Evolutionary conservation across 1,284 basidiomycete species (phyloP).

Genomic region (Boletus calvinii): DNA sequence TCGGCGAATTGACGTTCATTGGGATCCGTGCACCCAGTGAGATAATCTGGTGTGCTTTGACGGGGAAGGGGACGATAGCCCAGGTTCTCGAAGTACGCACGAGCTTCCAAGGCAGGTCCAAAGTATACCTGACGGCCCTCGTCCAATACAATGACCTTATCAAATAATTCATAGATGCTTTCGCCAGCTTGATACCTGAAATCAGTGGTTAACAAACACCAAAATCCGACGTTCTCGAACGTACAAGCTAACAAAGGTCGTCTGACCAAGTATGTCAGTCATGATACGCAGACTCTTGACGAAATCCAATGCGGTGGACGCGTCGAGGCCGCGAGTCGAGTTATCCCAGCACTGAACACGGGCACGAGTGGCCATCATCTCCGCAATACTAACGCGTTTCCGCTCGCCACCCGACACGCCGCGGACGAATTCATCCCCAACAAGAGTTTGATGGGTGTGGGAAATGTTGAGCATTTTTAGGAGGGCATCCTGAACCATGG

Average conservation of each 20-base stretch:
- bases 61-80: slow-evolving; percentile 75
- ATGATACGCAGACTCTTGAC: slow-evolving; percentile 70
- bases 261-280: slow-evolving; percentile 75
- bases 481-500: slow-evolving; percentile 58
- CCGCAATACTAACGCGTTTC: slow-evolving; percentile 85
- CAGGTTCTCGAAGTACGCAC: slow-evolving; percentile 74
- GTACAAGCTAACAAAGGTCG: slow-evolving; percentile 76
- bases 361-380: slow-evolving; percentile 80
- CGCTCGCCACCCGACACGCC: slow-evolving; percentile 87
- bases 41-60: slow-evolving; percentile 78
- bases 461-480: slow-evolving; percentile 80
- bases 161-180: slow-evolving; percentile 74
- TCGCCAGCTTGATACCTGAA: slow-evolving; percentile 81
- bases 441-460: slow-evolving; percentile 74
- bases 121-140: slow-evolving; percentile 84
- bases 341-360: slow-evolving; percentile 84
- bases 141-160: slow-evolving; percentile 79
- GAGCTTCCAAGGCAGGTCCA: slow-evolving; percentile 70
- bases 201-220: slow-evolving; percentile 17
- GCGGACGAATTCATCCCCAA: slow-evolving; percentile 82
- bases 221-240: slow-evolving; percentile 30
- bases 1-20: slow-evolving; percentile 85
- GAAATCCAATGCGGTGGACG: slow-evolving; percentile 82
- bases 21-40: slow-evolving; percentile 78
- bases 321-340: slow-evolving; percentile 83